These are phyloP conservation scores for Termitomyces sp. DNA, from an alignment of 768 basidiomycete species.

Conservation along the genomic window DNA sequence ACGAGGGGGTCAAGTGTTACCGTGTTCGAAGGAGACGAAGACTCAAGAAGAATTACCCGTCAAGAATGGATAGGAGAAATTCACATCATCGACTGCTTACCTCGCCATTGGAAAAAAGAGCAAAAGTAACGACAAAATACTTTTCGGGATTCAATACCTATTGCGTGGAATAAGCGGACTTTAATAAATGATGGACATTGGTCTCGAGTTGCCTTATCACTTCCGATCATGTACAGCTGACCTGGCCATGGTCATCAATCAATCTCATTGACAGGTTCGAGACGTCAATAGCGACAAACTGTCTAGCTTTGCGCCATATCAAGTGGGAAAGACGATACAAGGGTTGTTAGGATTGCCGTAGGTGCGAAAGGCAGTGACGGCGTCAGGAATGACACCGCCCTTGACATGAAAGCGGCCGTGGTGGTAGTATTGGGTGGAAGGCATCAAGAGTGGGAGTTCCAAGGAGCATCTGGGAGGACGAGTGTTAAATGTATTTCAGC, in stretches of 20 bases:
- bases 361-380: conserved; percentile 52
- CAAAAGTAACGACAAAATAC: conserved; percentile 54
- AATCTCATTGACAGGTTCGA: conserved; percentile 4
- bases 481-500: not conserved
- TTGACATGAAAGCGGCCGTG: conserved; percentile 49
- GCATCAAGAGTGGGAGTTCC: not conserved
- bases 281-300: conserved; percentile 26
- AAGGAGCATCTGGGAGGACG: not conserved
- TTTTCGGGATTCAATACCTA: conserved; percentile 46
- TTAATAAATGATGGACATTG: not conserved
- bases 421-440: conserved; percentile 39
- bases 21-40: conserved; percentile 59
- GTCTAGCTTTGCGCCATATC: conserved; percentile 49
- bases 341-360: conserved; percentile 49
- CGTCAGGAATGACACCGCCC: conserved; percentile 51
- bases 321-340: conserved; percentile 54
- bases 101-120: conserved; percentile 56
- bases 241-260: conserved; percentile 21
- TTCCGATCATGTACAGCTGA: conserved; percentile 43
- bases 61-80: not conserved
- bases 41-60: conserved; percentile 24
- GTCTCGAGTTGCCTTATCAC: conserved; percentile 35
- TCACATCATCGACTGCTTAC: conserved; percentile 22
- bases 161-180: not conserved
- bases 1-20: conserved; percentile 20